Evolutionary conservation across 2,329 filamentous ascomycete genomes (phyloP).

Genomic region (Ceratocystis cacaofunesta): DNA sequence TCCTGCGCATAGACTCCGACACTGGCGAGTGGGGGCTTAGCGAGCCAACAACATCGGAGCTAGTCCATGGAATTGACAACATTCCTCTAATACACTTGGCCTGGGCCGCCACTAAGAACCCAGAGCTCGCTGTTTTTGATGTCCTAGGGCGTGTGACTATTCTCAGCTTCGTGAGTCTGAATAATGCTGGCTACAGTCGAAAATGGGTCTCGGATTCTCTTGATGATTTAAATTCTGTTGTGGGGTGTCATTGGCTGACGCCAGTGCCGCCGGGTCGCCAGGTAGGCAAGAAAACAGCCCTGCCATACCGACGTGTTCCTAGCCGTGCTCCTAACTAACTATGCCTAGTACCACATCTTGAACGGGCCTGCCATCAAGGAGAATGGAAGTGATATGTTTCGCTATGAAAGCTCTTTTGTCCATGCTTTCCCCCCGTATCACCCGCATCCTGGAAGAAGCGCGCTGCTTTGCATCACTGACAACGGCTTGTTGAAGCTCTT

Average conservation of each 20-base stretch:
- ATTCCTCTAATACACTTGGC: conserved; percentile 63
- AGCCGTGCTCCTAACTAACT: neutral
- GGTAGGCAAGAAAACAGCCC: conserved; percentile 19
- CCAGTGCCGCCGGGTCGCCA: conserved; percentile 35
- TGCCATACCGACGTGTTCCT: too few relatives aligned
- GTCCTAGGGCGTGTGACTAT: conserved; percentile 62
- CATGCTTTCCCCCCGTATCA: conserved; percentile 59
- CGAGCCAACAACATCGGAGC: conserved; percentile 49
- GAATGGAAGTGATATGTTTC: conserved; percentile 40
- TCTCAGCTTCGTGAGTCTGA: conserved; percentile 57
- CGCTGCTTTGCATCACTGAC: conserved; percentile 61
- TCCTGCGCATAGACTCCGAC: conserved; percentile 52
- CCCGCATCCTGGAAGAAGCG: conserved; percentile 53
- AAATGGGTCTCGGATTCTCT: conserved; percentile 51
- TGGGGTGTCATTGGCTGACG: conserved; percentile 78
- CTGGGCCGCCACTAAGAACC: conserved; percentile 58
- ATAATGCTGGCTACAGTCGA: conserved; percentile 49
- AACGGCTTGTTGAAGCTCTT: conserved; percentile 60
- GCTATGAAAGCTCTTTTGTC: conserved; percentile 51
- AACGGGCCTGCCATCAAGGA: conserved; percentile 51
- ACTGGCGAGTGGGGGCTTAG: conserved; percentile 64
- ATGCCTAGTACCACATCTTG: conserved; percentile 24
- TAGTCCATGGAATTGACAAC: conserved; percentile 46
- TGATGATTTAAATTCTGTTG: conserved; percentile 62
- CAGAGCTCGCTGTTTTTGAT: conserved; percentile 75